These are phyloP conservation scores for Irpex lacteus DNA, from an alignment of 1,284 basidiomycete species.

Conservation along the genomic window DNA sequence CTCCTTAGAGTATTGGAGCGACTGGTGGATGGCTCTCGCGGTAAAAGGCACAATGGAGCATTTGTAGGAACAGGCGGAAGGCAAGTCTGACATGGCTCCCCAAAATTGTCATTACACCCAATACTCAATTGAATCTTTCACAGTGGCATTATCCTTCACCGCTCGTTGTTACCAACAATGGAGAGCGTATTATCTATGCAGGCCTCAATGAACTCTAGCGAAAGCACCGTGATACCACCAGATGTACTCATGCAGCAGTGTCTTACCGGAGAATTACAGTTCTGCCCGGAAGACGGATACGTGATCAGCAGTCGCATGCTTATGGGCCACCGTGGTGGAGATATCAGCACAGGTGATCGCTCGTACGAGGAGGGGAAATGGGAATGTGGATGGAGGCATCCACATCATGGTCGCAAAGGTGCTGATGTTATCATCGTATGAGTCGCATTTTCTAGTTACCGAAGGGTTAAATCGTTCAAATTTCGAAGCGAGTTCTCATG, in stretches of 20 bases:
- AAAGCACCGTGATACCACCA: constrained; percentile 1
- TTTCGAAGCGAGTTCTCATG: too few relatives aligned
- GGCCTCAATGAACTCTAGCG: background rate
- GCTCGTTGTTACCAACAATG: constrained; percentile 6
- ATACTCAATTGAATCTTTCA: background rate
- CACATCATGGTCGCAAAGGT: background rate
- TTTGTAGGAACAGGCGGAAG: constrained; percentile 12
- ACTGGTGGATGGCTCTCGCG: background rate
- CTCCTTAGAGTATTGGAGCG: constrained; percentile 4
- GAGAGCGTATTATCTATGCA: constrained; percentile 1
- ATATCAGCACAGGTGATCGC: constrained; percentile 8
- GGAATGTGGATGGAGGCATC: constrained; percentile 13
- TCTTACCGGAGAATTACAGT: constrained; percentile 6
- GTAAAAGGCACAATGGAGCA: constrained; percentile 1
- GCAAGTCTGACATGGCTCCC: background rate
- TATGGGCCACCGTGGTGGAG: constrained; percentile 9
- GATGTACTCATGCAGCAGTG: constrained; percentile 13
- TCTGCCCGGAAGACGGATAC: constrained; percentile 3
- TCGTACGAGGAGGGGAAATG: constrained; percentile 10
- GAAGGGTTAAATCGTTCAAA: background rate
- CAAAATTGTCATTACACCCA: too few relatives aligned
- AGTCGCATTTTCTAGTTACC: background rate
- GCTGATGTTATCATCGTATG: constrained; percentile 6
- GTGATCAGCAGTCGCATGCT: constrained; percentile 8
- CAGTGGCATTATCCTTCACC: constrained; percentile 10